Conservation (phyloP, 177 flowering plant species). For the Vitis hybrid region DNA sequence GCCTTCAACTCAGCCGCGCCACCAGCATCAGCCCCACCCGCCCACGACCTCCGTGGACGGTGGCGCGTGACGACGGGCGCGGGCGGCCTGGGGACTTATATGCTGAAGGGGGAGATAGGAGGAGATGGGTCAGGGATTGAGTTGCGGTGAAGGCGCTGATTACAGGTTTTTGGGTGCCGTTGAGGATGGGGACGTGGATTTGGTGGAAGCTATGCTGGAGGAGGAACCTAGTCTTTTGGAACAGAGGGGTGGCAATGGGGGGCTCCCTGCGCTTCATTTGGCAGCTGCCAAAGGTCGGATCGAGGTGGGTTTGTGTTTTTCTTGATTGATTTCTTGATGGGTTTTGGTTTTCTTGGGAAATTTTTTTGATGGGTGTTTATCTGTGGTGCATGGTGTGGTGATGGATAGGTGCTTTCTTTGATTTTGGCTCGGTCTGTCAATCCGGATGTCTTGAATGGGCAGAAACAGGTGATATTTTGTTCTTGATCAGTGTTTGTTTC, state of each 20-base stretch:
- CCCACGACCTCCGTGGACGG: slow-evolving; percentile 21
- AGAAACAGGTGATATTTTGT: slow-evolving; percentile 44
- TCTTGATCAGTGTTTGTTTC: neutral
- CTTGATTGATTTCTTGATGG: neutral
- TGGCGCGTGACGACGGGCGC: slow-evolving; percentile 30
- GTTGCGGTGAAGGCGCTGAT: slow-evolving; percentile 40
- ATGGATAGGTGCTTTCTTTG: slow-evolving; percentile 36
- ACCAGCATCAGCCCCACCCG: neutral
- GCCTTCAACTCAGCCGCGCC: slow-evolving; percentile 8
- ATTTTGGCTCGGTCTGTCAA: slow-evolving; percentile 37
- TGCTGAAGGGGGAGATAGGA: neutral
- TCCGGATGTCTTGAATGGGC: slow-evolving; percentile 48
- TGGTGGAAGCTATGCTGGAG: slow-evolving; percentile 37
- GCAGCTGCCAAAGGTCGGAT: slow-evolving; percentile 65
- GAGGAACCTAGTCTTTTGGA: slow-evolving; percentile 39
- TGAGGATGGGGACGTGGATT: slow-evolving; percentile 41
- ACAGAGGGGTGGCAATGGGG: slow-evolving; percentile 26
- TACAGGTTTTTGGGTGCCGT: slow-evolving; percentile 41
- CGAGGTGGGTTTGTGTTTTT: slow-evolving; percentile 47
- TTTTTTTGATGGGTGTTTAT: slow-evolving; percentile 7
- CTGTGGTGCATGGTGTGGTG: slow-evolving; percentile 5
- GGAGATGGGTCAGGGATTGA: slow-evolving; percentile 68
- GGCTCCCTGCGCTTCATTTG: slow-evolving; percentile 52
- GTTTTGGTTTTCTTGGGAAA: neutral
- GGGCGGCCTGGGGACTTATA: neutral